Conservation (phyloP, 164 flowering plant species). For the Echeveria elegans region DNA sequence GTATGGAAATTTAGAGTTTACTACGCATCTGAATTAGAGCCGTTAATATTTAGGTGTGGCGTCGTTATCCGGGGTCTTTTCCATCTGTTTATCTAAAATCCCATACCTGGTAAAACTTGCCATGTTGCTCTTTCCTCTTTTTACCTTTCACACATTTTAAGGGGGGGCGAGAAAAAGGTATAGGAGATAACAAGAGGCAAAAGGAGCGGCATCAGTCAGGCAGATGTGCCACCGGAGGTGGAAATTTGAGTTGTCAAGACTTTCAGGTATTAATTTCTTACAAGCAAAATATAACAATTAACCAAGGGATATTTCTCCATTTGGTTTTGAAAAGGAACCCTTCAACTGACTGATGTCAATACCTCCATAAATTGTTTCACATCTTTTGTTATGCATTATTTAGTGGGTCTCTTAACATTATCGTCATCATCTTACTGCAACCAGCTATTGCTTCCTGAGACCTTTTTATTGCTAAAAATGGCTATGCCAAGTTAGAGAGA, state of each 20-base stretch:
- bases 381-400: not conserved
- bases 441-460: not conserved
- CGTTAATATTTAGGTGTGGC: not conserved
- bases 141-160: conserved; percentile 1
- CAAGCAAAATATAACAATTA: conserved; percentile 1
- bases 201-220: conserved; percentile 1
- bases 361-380: not conserved
- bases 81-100: not conserved
- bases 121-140: conserved; percentile 3
- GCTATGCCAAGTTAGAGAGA: not conserved
- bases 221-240: not conserved
- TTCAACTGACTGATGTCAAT: conserved; percentile 1
- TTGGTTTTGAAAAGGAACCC: conserved; percentile 3
- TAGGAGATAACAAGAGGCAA: not conserved
- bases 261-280: not conserved
- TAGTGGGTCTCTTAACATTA: not conserved
- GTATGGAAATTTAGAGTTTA: not conserved
- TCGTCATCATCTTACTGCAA: not conserved
- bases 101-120: conserved; percentile 1
- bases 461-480: conserved; percentile 4
- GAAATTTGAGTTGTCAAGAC: conserved; percentile 2
- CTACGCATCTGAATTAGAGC: not conserved
- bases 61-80: not conserved
- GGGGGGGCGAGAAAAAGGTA: not conserved
- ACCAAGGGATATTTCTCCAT: not conserved